Conservation (phyloP, 1,284 basidiomycete genomes). For the Apiotrichum sp. region DNA sequence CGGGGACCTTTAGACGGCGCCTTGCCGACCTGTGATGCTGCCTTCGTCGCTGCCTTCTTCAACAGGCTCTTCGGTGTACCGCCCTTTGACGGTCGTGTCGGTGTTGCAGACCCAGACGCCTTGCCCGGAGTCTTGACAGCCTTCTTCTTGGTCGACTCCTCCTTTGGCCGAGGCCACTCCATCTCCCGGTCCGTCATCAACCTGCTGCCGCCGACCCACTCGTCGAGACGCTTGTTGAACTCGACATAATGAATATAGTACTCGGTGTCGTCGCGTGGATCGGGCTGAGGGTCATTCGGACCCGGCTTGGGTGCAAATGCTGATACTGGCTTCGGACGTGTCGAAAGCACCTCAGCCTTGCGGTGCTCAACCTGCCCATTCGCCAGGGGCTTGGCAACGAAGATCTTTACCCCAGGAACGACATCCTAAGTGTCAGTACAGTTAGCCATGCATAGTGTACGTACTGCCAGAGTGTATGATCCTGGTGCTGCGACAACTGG, state of each 20-base stretch:
- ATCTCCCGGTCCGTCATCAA: slow-evolving; percentile 79
- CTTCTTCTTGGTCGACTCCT: slow-evolving; percentile 44
- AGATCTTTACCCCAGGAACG: slow-evolving; percentile 86
- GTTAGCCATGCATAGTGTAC: slow-evolving; percentile 24
- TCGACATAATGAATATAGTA: slow-evolving; percentile 97
- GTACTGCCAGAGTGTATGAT: slow-evolving; percentile 65
- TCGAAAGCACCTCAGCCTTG: slow-evolving; percentile 86
- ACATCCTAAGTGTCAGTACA: slow-evolving; percentile 57
- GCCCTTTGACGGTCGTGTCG: slow-evolving; percentile 17
- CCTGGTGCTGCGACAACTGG: slow-evolving; percentile 62
- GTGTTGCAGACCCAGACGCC: slow-evolving; percentile 19
- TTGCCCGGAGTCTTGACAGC: slow-evolving; percentile 46
- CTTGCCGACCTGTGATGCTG: slow-evolving; percentile 43
- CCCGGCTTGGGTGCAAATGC: slow-evolving; percentile 56
- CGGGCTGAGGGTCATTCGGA: slow-evolving; percentile 49
- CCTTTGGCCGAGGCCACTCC: slow-evolving; percentile 68
- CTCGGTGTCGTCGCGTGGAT: slow-evolving; percentile 65
- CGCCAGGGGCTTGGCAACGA: slow-evolving; percentile 68
- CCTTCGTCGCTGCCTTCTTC: slow-evolving; percentile 70
- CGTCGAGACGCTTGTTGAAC: slow-evolving; percentile 97
- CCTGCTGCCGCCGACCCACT: slow-evolving; percentile 90
- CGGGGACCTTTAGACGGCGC: slow-evolving; percentile 32
- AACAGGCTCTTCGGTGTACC: slow-evolving; percentile 51
- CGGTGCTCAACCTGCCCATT: slow-evolving; percentile 75
- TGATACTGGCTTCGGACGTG: slow-evolving; percentile 64